Evolutionary conservation across 257 asterid species (phyloP), one percentile per base, ranked within the genome.

Genomic region (Verbena officinalis): DNA sequence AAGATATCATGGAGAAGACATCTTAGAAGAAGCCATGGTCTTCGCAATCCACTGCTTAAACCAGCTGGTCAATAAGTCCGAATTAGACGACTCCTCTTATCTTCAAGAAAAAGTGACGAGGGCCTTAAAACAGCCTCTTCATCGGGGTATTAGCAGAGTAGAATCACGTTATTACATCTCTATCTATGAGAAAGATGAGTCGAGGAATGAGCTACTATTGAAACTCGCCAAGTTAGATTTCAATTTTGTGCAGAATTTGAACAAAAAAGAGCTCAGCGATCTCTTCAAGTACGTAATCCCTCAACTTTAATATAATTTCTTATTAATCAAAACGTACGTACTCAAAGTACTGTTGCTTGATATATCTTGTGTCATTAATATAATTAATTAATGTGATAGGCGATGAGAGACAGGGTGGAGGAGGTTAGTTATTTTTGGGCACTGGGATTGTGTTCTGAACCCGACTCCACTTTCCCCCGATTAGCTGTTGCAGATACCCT

Each of bases 181-280:
- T 3, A 3, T 38, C 14, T 71, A 66, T 8, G 68, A 31, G 43
- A 61, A 40, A 15, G 59, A 70, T 21, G 64, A 17, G 3, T 31
- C 59, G 0, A 19, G 33, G 45, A 27, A 69, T 54, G 65, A 55
- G 7, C 0, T 24, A 0, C 63, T 75, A 53, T 39, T 75, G 6
- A 55, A 30, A 17, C 2, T 75, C 0, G 63, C 77, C 30, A 71
- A 65, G 49, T 3, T 64, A 5, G 59, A 75, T 40, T 75, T 69
- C 55, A 69, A 64, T 10, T 63, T 11, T n/a, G 10, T 75, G 69
- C 80, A 75, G 56, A 75, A 64, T 22, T n/a, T 75, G 69, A 65
- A 75, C 59, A 75, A 24, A 68, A 19, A 75, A 4, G 80, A 75
- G 42, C 62, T 75, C 15, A 21, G 0, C 13, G 54, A 68, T 3